Base-by-base conservation (phyloP, 2,329 filamentous ascomycete species). In the Neurospora sp. region DNA sequence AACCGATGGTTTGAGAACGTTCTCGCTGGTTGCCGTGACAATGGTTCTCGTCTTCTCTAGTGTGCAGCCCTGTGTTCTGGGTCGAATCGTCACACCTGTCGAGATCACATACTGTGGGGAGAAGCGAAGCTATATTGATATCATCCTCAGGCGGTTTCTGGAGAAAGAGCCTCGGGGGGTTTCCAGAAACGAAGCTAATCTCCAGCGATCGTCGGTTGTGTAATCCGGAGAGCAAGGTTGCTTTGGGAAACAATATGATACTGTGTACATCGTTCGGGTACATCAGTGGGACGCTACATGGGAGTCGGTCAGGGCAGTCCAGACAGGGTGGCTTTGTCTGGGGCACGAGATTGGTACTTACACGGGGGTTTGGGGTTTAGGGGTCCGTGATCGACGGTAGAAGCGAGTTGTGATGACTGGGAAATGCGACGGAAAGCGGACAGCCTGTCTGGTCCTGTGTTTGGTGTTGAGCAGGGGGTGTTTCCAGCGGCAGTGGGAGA, bases 141-240 rank as follows among this genome's bases (percentile, higher is more conserved):
- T 70, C 67, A 57, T 37, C 66, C 69, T 68, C 52, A 52, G 65
- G 66, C 28, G 68, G 74, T 74, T 74, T 74, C 69, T 69, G 43
- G 37, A 71, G 71, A 74, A 75, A 75, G 8, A 15, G 71, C 71
- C 19, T 68, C 71, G 68, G 71, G 71, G 70, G 69, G 67, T 72
- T 74, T 70, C 73, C 75, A 76, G 76, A 77, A 78, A 78, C 75
- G 77, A 77, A 75, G 75, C 75, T 76, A 77, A 77, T 77, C 72
- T 76, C 74, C 71, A 70, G 70, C 70, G 78, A 76, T 76, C 76
- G 73, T 70, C 73, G 68, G 52, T 38, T 67, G 36, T 46, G 46
- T 39, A 43, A 28, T 28, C 66, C 62, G 52, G 52, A 62, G 52
- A 4, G 52, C 52, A 69, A 68, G 67, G 67, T 66, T 68, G 52